Evolutionary conservation across 495 filamentous ascomycete genomes (phyloP).

Genomic region (Talaromyces nanjingensis): DNA sequence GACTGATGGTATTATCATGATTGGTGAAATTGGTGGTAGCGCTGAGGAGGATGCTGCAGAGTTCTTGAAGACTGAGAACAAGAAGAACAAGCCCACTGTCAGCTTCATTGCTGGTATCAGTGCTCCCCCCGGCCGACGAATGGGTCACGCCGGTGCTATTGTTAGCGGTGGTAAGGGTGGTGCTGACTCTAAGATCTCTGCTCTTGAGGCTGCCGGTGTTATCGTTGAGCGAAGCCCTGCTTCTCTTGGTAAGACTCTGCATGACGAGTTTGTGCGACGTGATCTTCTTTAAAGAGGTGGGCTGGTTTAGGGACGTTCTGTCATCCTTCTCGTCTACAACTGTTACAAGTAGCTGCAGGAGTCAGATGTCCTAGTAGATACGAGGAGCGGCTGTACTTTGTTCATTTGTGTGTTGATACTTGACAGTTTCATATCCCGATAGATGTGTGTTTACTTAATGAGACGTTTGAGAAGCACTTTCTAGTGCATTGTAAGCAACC

Average conservation of each 20-base stretch:
- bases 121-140: constrained; percentile 89
- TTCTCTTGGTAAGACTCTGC: constrained; percentile 80
- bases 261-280: constrained; percentile 90
- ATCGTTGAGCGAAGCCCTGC: constrained; percentile 95
- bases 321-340: background rate
- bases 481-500: background rate
- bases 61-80: constrained; percentile 88
- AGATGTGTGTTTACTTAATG: constrained; percentile 5
- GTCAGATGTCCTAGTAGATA: background rate
- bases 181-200: constrained; percentile 94
- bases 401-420: constrained; percentile 6
- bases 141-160: constrained; percentile 98
- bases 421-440: constrained; percentile 7
- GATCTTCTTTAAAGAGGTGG: constrained; percentile 69
- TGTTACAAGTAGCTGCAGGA: background rate
- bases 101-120: constrained; percentile 98
- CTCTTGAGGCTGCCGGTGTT: constrained; percentile 87
- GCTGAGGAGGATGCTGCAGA: constrained; percentile 98
- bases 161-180: constrained; percentile 96
- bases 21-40: constrained; percentile 96
- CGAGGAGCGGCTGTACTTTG: constrained; percentile 7
- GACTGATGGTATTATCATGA: constrained; percentile 99
- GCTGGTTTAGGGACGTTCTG: background rate
- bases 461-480: background rate
- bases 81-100: constrained; percentile 88